Conservation (phyloP, 2,329 filamentous ascomycete genomes). For the Hymenoscyphus fructigenus region DNA sequence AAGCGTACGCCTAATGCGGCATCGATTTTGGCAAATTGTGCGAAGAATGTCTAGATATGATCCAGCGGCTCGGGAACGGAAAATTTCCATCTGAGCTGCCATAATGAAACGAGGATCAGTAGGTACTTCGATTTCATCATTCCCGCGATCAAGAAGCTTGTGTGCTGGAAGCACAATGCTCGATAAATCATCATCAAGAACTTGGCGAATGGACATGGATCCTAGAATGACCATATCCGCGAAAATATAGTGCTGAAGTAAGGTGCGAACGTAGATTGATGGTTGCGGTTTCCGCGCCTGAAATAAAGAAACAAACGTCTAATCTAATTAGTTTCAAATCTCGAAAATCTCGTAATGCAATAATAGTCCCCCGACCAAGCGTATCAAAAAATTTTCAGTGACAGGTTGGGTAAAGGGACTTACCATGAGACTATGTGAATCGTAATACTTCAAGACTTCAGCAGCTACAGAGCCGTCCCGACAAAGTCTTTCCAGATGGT, state of each 20-base stretch:
- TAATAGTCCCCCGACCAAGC: too few relatives aligned
- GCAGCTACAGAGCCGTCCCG: constrained; percentile 69
- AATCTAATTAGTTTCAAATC: not conserved
- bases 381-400: constrained; percentile 6
- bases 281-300: constrained; percentile 80
- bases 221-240: constrained; percentile 69
- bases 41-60: constrained; percentile 83
- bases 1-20: constrained; percentile 83
- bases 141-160: constrained; percentile 67
- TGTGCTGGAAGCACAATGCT: constrained; percentile 73
- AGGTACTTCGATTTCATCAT: constrained; percentile 73
- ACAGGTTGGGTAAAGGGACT: constrained; percentile 30
- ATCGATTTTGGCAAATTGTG: constrained; percentile 85
- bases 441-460: constrained; percentile 64
- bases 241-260: constrained; percentile 75
- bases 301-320: constrained; percentile 74
- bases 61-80: constrained; percentile 60
- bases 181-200: constrained; percentile 80
- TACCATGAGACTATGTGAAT: constrained; percentile 70
- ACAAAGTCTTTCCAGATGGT: constrained; percentile 68
- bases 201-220: constrained; percentile 65
- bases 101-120: constrained; percentile 73
- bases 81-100: constrained; percentile 70
- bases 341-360: not conserved
- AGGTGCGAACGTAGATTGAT: constrained; percentile 76